A percentile compares a stretch with the other conserved stretches of the same genome.
Conservation (phyloP, 2,329 filamentous ascomycete genomes). For the Cladosporium sp. region DNA sequence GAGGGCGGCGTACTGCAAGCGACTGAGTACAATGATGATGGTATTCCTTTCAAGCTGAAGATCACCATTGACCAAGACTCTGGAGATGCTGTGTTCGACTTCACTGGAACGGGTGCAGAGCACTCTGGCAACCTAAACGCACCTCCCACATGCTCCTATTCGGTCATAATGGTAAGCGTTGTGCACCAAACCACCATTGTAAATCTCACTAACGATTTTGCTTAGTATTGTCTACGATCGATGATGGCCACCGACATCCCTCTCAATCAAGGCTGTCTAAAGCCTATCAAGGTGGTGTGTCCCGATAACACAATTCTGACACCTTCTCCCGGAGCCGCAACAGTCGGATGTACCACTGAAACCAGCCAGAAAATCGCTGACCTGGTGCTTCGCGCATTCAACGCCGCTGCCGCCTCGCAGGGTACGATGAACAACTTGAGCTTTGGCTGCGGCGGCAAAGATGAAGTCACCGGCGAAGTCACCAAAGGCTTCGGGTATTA, state of each 20-base stretch:
- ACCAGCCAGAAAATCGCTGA: slow-evolving; percentile 39
- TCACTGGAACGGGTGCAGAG: slow-evolving; percentile 67
- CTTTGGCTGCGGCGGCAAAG: slow-evolving; percentile 36
- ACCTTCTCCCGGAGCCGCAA: slow-evolving; percentile 34
- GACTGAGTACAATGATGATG: slow-evolving; percentile 47
- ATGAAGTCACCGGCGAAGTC: slow-evolving; percentile 38
- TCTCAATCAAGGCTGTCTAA: slow-evolving; percentile 53
- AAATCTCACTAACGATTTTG: slow-evolving; percentile 38
- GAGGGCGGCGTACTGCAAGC: slow-evolving; percentile 30
- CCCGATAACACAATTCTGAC: slow-evolving; percentile 36
- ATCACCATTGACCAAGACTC: slow-evolving; percentile 38
- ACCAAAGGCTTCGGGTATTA: slow-evolving; percentile 38
- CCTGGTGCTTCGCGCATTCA: slow-evolving; percentile 38
- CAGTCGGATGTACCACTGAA: slow-evolving; percentile 37
- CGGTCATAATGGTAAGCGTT: slow-evolving; percentile 34
- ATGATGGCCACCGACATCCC: slow-evolving; percentile 39
- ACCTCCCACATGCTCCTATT: slow-evolving; percentile 42
- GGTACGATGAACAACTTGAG: slow-evolving; percentile 38
- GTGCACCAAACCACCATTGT: background rate
- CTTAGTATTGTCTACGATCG: slow-evolving; percentile 54
- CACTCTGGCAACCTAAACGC: slow-evolving; percentile 61
- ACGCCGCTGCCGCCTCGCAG: slow-evolving; percentile 36
- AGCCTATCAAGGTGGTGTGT: slow-evolving; percentile 32
- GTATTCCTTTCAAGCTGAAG: slow-evolving; percentile 39
- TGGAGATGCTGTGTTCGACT: slow-evolving; percentile 43